These are phyloP conservation scores for Sporothrix humicola DNA, from an alignment of 2,329 filamentous ascomycete genomes.

Conservation along the genomic window DNA sequence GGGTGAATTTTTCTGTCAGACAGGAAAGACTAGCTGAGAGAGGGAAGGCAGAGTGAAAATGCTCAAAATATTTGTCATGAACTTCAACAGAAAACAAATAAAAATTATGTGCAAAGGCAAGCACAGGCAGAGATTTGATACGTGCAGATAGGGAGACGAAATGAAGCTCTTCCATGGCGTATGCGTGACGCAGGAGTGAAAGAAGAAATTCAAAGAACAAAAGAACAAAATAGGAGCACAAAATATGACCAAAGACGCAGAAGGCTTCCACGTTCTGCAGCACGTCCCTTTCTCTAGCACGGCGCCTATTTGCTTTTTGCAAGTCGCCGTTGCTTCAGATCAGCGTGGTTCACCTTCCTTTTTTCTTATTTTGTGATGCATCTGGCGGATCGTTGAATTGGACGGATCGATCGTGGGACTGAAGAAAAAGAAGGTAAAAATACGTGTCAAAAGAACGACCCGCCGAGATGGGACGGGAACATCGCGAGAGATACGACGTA, in stretches of 20 bases:
- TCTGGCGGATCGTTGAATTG: background rate
- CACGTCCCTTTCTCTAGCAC: background rate
- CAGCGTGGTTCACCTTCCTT: background rate
- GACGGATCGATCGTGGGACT: constrained; percentile 17
- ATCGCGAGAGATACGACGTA: constrained; percentile 1
- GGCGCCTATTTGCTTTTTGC: constrained; percentile 3
- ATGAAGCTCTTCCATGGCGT: background rate
- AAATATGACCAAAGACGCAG: background rate
- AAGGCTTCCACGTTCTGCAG: background rate
- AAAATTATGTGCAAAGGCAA: background rate
- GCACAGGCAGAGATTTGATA: background rate
- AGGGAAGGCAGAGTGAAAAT: background rate
- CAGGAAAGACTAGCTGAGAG: background rate
- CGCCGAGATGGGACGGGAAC: background rate
- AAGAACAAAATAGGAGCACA: too few relatives aligned
- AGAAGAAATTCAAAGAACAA: background rate
- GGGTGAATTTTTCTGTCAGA: background rate
- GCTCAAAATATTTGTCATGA: background rate
- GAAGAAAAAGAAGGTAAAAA: background rate
- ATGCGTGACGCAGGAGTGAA: constrained; percentile 20
- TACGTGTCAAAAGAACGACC: background rate
- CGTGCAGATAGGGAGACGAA: constrained; percentile 15
- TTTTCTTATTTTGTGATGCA: background rate
- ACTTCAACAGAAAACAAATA: background rate
- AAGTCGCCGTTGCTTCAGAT: background rate